Evolutionary conservation across 441 rosid species (phyloP), one percentile per base, ranked within the genome.

Genomic region (Bocquillonia castaneifolia): DNA sequence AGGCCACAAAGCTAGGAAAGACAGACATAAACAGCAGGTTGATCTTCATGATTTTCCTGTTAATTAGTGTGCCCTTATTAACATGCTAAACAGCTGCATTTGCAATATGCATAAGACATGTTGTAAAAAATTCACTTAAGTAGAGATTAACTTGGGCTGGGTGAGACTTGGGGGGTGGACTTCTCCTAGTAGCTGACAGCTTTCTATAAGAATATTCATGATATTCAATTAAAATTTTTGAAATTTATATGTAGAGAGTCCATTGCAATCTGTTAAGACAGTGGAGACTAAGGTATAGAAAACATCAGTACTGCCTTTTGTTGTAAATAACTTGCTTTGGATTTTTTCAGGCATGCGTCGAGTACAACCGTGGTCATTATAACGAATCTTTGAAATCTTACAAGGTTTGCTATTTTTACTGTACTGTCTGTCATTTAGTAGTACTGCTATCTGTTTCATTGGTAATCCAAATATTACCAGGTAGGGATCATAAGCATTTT

Each of bases 341-440:
- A 70, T 51, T 31, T 83, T 69, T 79, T 74, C 82, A 92, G 99
- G 99, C 98, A 64, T 90, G 96, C 71, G 93, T 92, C 36, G 97
- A 94, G 80, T 94, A 85, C 79, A 85, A 84, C 40, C 87, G 89
- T 17, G 92, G 96, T 37, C 88, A 82, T 66, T 94, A 82, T 83
- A 76, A 82, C 48, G 99, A 94, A 69, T 92, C 99, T 22, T 80
- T 94, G 90, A 85, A 83, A 63, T 69, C 84, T 61, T 94, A 88
- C 74, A 94, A 92, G 99, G 99, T 94, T 59, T 80, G 85, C 67
- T 67, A 47, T 61, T 72, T 77, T 66, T 53, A 34, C 69, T 64
- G 39, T 55, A 25, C 50, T 62, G 31, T 59, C 28, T 59, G 37
- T 18, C 5, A 20, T 32, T 40, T 50, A 42, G 39, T 25, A 65